Evolutionary conservation across 2,329 filamentous ascomycete species (phyloP).

Genomic region (Fusarium lyarnte): DNA sequence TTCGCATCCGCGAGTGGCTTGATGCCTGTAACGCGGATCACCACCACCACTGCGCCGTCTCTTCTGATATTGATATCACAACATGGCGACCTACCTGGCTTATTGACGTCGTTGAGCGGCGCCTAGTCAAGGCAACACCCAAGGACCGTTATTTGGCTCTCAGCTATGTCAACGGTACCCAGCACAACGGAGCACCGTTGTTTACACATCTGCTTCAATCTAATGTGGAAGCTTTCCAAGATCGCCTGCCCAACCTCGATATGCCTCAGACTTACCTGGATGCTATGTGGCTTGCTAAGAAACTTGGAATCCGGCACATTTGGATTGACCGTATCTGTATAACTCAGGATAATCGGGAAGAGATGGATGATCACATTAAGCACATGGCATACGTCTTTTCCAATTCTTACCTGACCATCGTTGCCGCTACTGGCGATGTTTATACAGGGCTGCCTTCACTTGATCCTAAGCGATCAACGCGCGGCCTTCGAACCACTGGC

Average conservation of each 20-base stretch:
- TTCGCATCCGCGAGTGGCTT: conserved; percentile 55
- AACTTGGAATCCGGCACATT: conserved; percentile 54
- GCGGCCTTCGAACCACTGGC: conserved; percentile 38
- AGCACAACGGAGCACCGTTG: conserved; percentile 41
- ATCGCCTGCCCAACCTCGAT: conserved; percentile 49
- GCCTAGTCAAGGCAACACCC: conserved; percentile 52
- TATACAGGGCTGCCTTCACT: conserved; percentile 51
- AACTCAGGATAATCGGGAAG: conserved; percentile 54
- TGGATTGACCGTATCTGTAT: conserved; percentile 60
- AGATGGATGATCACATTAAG: conserved; percentile 52
- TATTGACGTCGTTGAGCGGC: conserved; percentile 52
- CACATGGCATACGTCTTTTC: conserved; percentile 59
- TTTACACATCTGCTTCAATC: conserved; percentile 47
- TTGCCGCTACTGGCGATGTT: conserved; percentile 54
- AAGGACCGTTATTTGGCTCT: conserved; percentile 56
- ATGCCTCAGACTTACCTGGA: conserved; percentile 55
- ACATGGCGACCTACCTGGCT: conserved; percentile 55
- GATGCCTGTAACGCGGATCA: conserved; percentile 56
- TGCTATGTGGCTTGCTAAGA: conserved; percentile 56
- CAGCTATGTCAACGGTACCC: conserved; percentile 56
- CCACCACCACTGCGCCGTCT: conserved; percentile 51
- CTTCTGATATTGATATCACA: conserved; percentile 33
- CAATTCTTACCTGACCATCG: conserved; percentile 56
- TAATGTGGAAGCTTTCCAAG: conserved; percentile 51
- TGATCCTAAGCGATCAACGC: conserved; percentile 47